Base-by-base conservation (phyloP, 495 filamentous ascomycete species). In the Penicillium verhagenii region DNA sequence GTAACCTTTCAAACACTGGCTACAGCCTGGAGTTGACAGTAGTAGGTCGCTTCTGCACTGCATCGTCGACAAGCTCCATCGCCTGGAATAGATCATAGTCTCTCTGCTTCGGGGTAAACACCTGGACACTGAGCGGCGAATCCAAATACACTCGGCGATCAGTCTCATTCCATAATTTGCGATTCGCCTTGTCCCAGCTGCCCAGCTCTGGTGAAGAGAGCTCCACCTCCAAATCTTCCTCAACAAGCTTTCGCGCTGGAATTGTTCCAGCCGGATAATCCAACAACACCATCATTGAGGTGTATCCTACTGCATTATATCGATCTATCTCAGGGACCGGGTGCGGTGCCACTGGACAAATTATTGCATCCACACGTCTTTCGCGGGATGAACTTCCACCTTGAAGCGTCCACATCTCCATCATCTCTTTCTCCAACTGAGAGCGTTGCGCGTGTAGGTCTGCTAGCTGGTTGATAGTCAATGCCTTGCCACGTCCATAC, bases 281-380 rank as follows among this genome's bases (percentile, higher is more conserved):
- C 13, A 89, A 60, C 50, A 87, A 56, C 6, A 85, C 82, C 50
- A 83, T 87, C 9, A 69, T 74, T 14, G 74, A 79, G 0, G 85
- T 87, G 59, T 87, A 88, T 23, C 82, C 79, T 0, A 82, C 76
- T 0, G 73, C 77, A 68, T 85, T 85, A 69, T 82, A 89, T 3
- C 76, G 63, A 66, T 89, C 86, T 43, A 85, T 71, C n/a, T 76
- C 69, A 0, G 85, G 83, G 1, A 86, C 85, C 0, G 86, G 82
- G 57, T 88, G 86, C 0, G 81, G 81, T 13, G 82, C 81, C 6
- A 83, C 54, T 6, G 82, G 82, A 16, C 69, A 69, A 35, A 85
- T 79, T 13, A 86, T 71, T 0, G 80, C 79, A 66, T 86, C 83
- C 7, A 86, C 63, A 1, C 56, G 65, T 21, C 67, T 49, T 39